Evolutionary conservation across 2,329 filamentous ascomycete genomes (phyloP), one percentile per base, ranked within the genome.

Genomic region (Epichloe gansuensis): DNA sequence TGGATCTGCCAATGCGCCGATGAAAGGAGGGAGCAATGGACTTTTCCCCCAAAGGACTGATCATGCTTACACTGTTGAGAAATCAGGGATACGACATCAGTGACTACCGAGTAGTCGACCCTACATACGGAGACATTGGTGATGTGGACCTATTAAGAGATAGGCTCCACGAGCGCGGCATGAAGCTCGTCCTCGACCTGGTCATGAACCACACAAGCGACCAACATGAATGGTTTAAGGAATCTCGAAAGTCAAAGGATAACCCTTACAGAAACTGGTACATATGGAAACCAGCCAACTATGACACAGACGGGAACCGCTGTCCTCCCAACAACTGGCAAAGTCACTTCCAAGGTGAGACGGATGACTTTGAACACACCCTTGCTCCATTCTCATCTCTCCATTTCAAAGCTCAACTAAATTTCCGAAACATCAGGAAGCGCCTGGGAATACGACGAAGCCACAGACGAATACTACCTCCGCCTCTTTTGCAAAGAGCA

Each of bases 101-200:
- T 12, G 77, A 89, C 64, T 89, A 89, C 58, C 74, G 78, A 57
- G 72, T 68, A 36, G 81, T 89, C 49, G 75, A 87, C 56, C 71
- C 77, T 2, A 74, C 74, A 15, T 89, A 87, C 56, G 85, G 85
- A 15, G 80, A 80, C 17, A 68, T 89, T 40, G 69, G 71, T 49
- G 83, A 89, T 61, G 78, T 88, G 23, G 82, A 87, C 48, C 63
- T 68, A 1, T 66, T 89, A 51, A 81, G 83, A 50, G 64, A 78
- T 47, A 75, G 74, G 25, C 75, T 80, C 27, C 82, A 87, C 54
- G 64, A 74, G 35, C 70, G 81, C 2, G 77, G 74, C 2, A 85
- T 89, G 76, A 84, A 81, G 62, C 69, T 89, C 11, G 74, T 89
- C 23, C 75, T 88, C 58, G 85, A 89, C 59, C 68, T 89, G 9